Evolutionary conservation across 2,329 filamentous ascomycete genomes (phyloP), one percentile per base, ranked within the genome.

Genomic region (Fusarium ambrosium): DNA sequence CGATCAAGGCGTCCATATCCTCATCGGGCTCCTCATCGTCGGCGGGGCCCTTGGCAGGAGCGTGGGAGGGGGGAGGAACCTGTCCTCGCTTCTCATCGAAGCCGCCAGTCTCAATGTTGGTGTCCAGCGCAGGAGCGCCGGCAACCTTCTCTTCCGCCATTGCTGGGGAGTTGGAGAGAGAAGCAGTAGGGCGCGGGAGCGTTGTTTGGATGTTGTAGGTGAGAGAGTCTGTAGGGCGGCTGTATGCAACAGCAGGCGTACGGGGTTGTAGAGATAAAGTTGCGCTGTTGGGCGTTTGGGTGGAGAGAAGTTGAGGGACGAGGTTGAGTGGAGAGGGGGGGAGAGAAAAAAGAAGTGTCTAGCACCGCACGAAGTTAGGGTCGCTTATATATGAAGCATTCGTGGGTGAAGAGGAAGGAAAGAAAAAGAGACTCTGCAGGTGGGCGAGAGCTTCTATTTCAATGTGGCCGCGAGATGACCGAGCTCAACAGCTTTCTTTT

Each of bases 1-100:
- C 93, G 77, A 97, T 97, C 80, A 97, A 88, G 80, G 92, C 91
- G 81, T 97, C 94, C 77, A 97, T 95, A 82, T 96, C 93, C 85
- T 95, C 93, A 79, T 95, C 93, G 34, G 85, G 93, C 24, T 95
- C 92, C 59, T 94, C 92, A 7, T 92, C 91, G 34, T 89, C 89
- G 51, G 89, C 81, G 79, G 85, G 86, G 69, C 81, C 78, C 80
- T 82, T 82, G 69, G 82, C 72, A 48, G 82, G 74, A 45, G 81
- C 79, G 70, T 82, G 80, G 68, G 76, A 59, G 24, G 84, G 73
- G 51, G 84, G 73, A 71, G 79, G 76, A 68, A 70, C 77, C 66
- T 80, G 79, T 74, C 82, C 84, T 68, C 83, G 84, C 87, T 92
- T 92, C 86, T 93, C 91, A 82, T 91, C 88, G 82, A 92, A 92